These are phyloP conservation scores for Aspergillus pseudoterreus DNA, from an alignment of 2,329 filamentous ascomycete species.

Conservation along the genomic window DNA sequence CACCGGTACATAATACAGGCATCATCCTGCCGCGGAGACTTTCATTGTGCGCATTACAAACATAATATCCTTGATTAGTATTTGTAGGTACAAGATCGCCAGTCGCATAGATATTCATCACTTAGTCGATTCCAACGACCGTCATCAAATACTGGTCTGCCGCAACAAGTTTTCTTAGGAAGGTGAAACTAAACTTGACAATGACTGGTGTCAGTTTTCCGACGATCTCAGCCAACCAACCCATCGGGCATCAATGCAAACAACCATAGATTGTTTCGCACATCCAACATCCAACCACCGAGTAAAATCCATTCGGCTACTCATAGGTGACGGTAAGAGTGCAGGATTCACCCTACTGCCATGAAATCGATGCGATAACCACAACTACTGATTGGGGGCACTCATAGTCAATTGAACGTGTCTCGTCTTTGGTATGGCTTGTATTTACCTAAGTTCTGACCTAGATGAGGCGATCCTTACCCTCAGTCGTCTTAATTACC, in stretches of 20 bases:
- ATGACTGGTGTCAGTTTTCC: background rate
- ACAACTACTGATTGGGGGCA: background rate
- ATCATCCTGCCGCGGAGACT: background rate
- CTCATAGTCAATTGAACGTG: too few relatives aligned
- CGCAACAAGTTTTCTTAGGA: background rate
- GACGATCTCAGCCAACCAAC: background rate
- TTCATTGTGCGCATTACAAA: background rate
- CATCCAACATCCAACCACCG: background rate
- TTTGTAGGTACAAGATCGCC: background rate
- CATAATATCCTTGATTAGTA: background rate
- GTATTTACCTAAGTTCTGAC: too few relatives aligned
- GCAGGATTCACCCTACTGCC: background rate
- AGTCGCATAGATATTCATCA: background rate
- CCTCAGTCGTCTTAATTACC: too few relatives aligned
- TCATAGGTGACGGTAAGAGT: background rate
- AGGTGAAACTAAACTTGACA: background rate
- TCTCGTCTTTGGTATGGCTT: too few relatives aligned
- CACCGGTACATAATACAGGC: background rate
- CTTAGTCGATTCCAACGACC: background rate
- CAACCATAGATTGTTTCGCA: background rate
- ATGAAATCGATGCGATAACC: background rate
- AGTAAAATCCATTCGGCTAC: background rate
- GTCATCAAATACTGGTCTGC: background rate
- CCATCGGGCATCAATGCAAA: background rate
- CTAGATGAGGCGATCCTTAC: too few relatives aligned